Base-by-base conservation (phyloP, 2,329 filamentous ascomycete species). In the Ophiostoma quercus region DNA sequence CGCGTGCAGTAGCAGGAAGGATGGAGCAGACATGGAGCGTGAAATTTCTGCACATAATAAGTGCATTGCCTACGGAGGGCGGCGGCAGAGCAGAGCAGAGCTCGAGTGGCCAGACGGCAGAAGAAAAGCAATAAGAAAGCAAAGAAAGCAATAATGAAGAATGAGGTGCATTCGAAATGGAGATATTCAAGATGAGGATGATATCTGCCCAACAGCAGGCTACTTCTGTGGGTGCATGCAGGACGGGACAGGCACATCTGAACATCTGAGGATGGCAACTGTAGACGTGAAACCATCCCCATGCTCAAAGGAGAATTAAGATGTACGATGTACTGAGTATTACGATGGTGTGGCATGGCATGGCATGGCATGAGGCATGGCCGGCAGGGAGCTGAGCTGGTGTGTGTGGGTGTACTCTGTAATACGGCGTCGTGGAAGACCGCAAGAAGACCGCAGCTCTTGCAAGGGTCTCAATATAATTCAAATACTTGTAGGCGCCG, bases 41-140 rank as follows among this genome's bases (percentile, higher is more conserved):
- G 47, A 69, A 69, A 43, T 51, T 51, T 67, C 70, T 71, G 70
- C 70, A 71, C 67, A 69, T 34, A 68, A 71, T 69, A 41, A 39
- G 51, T 68, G 51, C 51, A 60, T 67, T 63, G 16, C 14, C 60
- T 32, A 34, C 60, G 60, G 60, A 65, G 19, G 8, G 22, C 34
- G 32, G 62, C 34, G 34, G 25, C 25, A 29, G 25, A 29, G 25
- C 25, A 29, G 25, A 29, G 25, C 25, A 29, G 25, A 29, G 25
- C 25, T 14, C 4, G 7, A 60, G 25, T 34, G 34, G 34, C 8
- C 34, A 51, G 43, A 41, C 16, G 3, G n/a, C 32, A 25, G 3
- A 11, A 2, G 19, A 2, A 34, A 19, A 37, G 16, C 2, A 63
- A 12, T 34, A 39, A 39, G 32, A n/a, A 34, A 47, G 16, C 11